These are phyloP conservation scores for Melampsora americana DNA, from an alignment of 1,284 basidiomycete species.

Conservation along the genomic window DNA sequence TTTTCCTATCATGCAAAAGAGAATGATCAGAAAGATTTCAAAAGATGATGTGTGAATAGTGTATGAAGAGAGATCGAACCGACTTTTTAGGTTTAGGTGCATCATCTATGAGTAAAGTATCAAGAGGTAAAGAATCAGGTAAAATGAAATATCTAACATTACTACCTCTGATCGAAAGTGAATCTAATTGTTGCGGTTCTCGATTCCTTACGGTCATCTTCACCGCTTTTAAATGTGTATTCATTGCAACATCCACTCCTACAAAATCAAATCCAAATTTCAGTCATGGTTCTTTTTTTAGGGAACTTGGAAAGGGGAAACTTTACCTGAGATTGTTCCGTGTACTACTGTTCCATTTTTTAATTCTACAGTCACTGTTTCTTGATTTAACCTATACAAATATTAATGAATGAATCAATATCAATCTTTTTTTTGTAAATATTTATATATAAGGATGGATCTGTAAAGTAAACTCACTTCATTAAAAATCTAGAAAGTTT, in stretches of 20 bases:
- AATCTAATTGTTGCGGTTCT: conserved; percentile 60
- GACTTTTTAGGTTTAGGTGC: conserved; percentile 86
- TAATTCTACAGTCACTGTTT: conserved; percentile 95
- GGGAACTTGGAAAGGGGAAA: not conserved
- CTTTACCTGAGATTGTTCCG: conserved; percentile 87
- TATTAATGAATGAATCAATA: no score
- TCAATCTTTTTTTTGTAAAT: no score
- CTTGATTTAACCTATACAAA: conserved; percentile 83
- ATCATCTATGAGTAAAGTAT: conserved; percentile 94
- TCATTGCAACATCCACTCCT: conserved; percentile 54
- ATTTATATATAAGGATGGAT: no score
- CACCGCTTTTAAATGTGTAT: conserved; percentile 54
- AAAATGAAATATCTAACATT: conserved; percentile 81
- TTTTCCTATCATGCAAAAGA: conserved; percentile 47
- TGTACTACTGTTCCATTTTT: conserved; percentile 95
- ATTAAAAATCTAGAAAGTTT: conserved; percentile 37
- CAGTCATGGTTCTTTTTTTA: no score
- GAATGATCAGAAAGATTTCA: not conserved
- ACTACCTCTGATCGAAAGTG: conserved; percentile 54
- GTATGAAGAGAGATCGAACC: no score
- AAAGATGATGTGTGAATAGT: no score
- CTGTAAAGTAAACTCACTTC: conserved; percentile 27
- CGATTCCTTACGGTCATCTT: conserved; percentile 85
- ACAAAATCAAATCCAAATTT: not conserved
- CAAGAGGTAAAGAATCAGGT: conserved; percentile 90